Percentiles rank a stretch among this genome's conserved stretches.
Conservation (phyloP, 192 early-diverging fungal genomes). For the Pilobolus umbonatus region DNA sequence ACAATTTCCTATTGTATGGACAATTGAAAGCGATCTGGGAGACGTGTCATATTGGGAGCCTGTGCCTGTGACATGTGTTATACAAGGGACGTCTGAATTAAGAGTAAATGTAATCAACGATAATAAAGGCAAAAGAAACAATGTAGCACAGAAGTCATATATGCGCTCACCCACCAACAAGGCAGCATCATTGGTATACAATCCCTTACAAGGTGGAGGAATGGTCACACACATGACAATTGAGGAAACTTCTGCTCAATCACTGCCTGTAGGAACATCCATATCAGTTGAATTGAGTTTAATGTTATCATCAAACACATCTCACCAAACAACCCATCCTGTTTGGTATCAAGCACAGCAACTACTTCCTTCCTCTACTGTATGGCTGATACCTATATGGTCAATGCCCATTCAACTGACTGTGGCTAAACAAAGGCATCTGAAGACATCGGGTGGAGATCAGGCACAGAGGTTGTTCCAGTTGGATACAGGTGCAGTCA, state of each 20-base stretch:
- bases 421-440: background rate
- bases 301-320: background rate
- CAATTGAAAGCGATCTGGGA: slow-evolving; percentile 31
- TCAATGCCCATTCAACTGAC: slow-evolving; percentile 5
- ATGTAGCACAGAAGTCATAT: background rate
- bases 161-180: background rate
- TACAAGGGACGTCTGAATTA: background rate
- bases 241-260: background rate
- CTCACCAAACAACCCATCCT: background rate
- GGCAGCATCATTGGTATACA: background rate
- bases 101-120: background rate
- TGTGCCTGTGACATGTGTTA: slow-evolving; percentile 4
- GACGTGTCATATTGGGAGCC: slow-evolving; percentile 21
- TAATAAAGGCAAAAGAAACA: background rate
- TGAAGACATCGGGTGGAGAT: slow-evolving; percentile 9
- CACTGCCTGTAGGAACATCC: background rate
- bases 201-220: slow-evolving; percentile 18
- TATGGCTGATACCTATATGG: slow-evolving; percentile 19
- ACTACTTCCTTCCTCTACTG: background rate
- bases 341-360: slow-evolving; percentile 1
- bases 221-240: slow-evolving; percentile 12
- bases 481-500: background rate
- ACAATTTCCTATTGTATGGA: slow-evolving; percentile 26
- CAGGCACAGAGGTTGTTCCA: slow-evolving; percentile 19
- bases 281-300: background rate